A percentile compares a stretch with the other conserved stretches of the same genome.
Conservation (phyloP, 2,329 filamentous ascomycete genomes). For the Talaromyces islandicus region DNA sequence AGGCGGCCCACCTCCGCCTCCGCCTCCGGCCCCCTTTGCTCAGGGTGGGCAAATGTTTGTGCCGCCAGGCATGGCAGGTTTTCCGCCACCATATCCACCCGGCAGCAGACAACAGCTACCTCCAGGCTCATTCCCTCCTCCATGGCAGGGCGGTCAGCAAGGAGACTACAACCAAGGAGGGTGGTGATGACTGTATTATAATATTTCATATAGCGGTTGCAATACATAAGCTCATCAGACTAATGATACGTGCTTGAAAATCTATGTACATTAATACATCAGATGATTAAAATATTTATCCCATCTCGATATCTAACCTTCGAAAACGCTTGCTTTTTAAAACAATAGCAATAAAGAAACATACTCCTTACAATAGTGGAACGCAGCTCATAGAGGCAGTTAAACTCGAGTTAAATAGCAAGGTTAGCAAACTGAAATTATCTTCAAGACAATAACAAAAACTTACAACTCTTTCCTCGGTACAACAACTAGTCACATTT, state of each 20-base stretch:
- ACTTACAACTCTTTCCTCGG: slow-evolving; percentile 5
- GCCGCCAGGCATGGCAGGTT: slow-evolving; percentile 12
- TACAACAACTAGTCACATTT: slow-evolving; percentile 8
- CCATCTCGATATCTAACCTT: neutral
- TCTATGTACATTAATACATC: neutral
- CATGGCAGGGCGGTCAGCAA: slow-evolving; percentile 7
- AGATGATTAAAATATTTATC: neutral
- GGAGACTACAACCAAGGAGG: slow-evolving; percentile 4
- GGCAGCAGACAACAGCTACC: slow-evolving; percentile 20
- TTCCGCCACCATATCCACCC: slow-evolving; percentile 7
- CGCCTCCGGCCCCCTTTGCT: slow-evolving; percentile 23
- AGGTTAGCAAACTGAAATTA: neutral
- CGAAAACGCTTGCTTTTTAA: neutral
- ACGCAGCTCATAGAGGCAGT: neutral
- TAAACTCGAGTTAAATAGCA: neutral
- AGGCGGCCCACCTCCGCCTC: slow-evolving; percentile 22
- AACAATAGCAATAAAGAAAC: neutral
- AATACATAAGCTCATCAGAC: neutral
- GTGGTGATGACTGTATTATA: neutral
- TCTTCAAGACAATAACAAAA: neutral
- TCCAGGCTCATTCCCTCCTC: slow-evolving; percentile 23
- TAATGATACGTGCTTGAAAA: neutral
- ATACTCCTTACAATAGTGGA: neutral
- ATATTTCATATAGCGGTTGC: neutral
- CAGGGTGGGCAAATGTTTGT: slow-evolving; percentile 6